Evolutionary conservation across 2,329 filamentous ascomycete species (phyloP).

Genomic region (Leptographium galeiforme): DNA sequence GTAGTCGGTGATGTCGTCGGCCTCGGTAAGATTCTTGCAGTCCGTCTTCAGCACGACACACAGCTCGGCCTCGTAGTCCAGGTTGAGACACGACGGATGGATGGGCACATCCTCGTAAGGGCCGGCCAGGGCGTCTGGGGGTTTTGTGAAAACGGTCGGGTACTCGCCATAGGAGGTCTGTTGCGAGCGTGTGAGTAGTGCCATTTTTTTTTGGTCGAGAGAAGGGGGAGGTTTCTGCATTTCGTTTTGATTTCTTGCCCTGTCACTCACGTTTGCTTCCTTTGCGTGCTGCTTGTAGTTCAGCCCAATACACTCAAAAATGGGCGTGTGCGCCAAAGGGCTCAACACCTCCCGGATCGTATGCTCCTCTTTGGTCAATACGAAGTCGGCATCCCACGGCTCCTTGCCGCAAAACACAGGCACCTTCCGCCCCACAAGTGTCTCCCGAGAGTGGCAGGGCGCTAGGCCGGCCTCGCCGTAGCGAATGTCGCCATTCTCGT

Average conservation of each 20-base stretch:
- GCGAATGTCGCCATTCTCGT: conserved; percentile 1
- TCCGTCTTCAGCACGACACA: conserved; percentile 33
- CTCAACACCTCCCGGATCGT: conserved; percentile 24
- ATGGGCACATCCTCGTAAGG: conserved; percentile 14
- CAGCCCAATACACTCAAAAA: conserved; percentile 12
- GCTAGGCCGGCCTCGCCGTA: conserved; percentile 2
- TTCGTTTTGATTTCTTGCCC: background rate
- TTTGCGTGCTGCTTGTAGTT: conserved; percentile 13
- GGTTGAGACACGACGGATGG: conserved; percentile 24
- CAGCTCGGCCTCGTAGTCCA: conserved; percentile 39
- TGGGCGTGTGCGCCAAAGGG: conserved; percentile 27
- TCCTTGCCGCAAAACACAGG: background rate
- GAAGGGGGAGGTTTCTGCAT: background rate
- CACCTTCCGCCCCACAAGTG: background rate
- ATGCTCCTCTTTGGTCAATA: background rate
- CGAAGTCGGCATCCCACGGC: background rate
- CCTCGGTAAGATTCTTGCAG: conserved; percentile 31
- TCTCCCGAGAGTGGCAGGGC: background rate
- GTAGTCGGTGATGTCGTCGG: conserved; percentile 33
- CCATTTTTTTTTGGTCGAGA: background rate
- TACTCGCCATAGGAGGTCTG: conserved; percentile 12
- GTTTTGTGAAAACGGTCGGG: conserved; percentile 13
- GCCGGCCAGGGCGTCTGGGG: conserved; percentile 9
- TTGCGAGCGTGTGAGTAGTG: background rate
- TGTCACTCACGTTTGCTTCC: conserved; percentile 6